Percentiles rank a stretch among this genome's conserved stretches.
Conservation (phyloP, 2,329 filamentous ascomycete genomes). For the Colletotrichum melonis region DNA sequence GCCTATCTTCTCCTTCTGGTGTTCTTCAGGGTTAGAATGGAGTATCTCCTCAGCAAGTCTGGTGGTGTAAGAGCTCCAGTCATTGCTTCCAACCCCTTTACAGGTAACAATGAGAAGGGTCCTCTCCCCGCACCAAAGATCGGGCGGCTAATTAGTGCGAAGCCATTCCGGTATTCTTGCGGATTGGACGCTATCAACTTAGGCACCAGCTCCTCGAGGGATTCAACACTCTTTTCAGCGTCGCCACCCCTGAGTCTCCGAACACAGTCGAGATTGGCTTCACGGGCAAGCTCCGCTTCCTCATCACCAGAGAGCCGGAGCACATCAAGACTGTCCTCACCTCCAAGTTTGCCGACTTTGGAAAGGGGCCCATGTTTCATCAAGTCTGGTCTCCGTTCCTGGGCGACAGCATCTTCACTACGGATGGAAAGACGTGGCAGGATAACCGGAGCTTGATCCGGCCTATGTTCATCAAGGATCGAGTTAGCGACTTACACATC, state of each 20-base stretch:
- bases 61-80: constrained; percentile 35
- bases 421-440: constrained; percentile 64
- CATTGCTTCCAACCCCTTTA: constrained; percentile 35
- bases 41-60: constrained; percentile 19
- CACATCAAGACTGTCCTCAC: constrained; percentile 59
- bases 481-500: constrained; percentile 61
- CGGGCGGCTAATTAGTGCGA: neutral
- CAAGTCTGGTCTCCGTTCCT: constrained; percentile 58
- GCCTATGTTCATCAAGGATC: constrained; percentile 62
- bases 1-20: constrained; percentile 19
- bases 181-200: constrained; percentile 27
- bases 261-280: constrained; percentile 51
- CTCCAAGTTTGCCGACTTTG: constrained; percentile 66
- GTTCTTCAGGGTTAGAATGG: constrained; percentile 14
- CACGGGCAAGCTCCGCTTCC: constrained; percentile 46
- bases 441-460: constrained; percentile 63
- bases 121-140: neutral
- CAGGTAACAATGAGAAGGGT: constrained; percentile 10
- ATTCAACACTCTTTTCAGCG: constrained; percentile 44
- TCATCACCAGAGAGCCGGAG: constrained; percentile 64
- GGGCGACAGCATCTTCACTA: constrained; percentile 67
- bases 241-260: constrained; percentile 45
- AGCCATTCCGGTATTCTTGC: constrained; percentile 34
- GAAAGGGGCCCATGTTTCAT: constrained; percentile 57
- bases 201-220: constrained; percentile 45